These are phyloP conservation scores for Plasmodium billcollinsi DNA, from an alignment of 169 alveolate genomes.

Conservation along the genomic window DNA sequence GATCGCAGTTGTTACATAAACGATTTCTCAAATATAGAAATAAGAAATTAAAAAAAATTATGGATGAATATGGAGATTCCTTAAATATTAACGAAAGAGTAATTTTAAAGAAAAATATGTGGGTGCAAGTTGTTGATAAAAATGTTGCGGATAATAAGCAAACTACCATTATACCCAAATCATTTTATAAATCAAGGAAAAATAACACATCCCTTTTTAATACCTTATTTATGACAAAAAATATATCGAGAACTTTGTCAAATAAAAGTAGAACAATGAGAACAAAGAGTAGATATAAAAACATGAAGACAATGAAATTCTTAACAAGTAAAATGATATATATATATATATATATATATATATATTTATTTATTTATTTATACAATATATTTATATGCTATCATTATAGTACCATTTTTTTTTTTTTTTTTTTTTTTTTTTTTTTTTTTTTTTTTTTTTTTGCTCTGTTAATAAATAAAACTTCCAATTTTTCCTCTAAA, in stretches of 20 bases:
- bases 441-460: neutral
- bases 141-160: slow-evolving; percentile 54
- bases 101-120: slow-evolving; percentile 72
- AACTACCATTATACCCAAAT: slow-evolving; percentile 64
- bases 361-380: neutral
- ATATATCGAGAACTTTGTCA: slow-evolving; percentile 63
- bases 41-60: slow-evolving; percentile 58
- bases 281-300: slow-evolving; percentile 54
- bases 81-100: slow-evolving; percentile 60
- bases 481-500: too few relatives aligned
- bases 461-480: neutral
- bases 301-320: slow-evolving; percentile 69
- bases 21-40: slow-evolving; percentile 62
- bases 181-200: slow-evolving; percentile 73
- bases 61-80: slow-evolving; percentile 73
- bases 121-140: slow-evolving; percentile 74
- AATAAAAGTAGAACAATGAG: slow-evolving; percentile 75
- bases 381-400: neutral
- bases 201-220: slow-evolving; percentile 65
- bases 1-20: slow-evolving; percentile 58
- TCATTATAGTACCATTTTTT: neutral
- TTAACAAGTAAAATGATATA: slow-evolving; percentile 52
- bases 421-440: too few relatives aligned
- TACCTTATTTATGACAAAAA: slow-evolving; percentile 48
- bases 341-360: neutral